Conservation (phyloP, 169 alveolate genomes). For the Cryptosporidium canis region DNA sequence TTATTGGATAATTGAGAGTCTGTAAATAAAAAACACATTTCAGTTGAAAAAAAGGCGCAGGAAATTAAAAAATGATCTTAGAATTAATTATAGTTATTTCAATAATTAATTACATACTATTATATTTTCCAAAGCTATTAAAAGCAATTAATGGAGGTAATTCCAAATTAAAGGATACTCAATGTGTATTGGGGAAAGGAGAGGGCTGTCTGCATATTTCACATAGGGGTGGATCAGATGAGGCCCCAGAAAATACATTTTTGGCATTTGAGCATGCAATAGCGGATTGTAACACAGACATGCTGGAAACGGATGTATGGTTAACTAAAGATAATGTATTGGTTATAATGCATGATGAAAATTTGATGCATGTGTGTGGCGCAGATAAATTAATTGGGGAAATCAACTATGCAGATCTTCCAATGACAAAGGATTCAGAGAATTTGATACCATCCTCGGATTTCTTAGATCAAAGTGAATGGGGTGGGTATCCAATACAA, state of each 20-base stretch:
- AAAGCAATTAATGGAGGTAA: conserved; percentile 9
- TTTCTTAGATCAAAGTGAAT: conserved; percentile 1
- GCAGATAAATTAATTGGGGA: conserved; percentile 22
- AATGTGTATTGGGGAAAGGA: conserved; percentile 44
- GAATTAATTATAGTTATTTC: not conserved
- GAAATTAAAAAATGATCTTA: not conserved
- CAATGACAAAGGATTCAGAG: conserved; percentile 50
- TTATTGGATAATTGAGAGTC: not conserved
- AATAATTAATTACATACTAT: conserved; percentile 2
- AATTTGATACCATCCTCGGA: conserved; percentile 45
- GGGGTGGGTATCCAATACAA: conserved; percentile 16
- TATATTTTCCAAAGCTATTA: conserved; percentile 31
- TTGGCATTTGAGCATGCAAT: conserved; percentile 73
- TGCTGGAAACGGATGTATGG: conserved; percentile 78
- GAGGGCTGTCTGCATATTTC: conserved; percentile 71
- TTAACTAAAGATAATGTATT: conserved; percentile 70
- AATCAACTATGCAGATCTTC: conserved; percentile 21
- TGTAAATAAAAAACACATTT: not conserved
- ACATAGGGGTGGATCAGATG: conserved; percentile 77
- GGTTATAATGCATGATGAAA: conserved; percentile 74
- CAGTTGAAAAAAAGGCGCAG: not conserved
- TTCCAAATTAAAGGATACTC: not conserved
- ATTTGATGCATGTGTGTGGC: conserved; percentile 50
- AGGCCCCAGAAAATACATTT: conserved; percentile 74
- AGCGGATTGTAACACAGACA: conserved; percentile 63